Conservation (phyloP, 495 filamentous ascomycete species). For the Aspergillus campestris region DNA sequence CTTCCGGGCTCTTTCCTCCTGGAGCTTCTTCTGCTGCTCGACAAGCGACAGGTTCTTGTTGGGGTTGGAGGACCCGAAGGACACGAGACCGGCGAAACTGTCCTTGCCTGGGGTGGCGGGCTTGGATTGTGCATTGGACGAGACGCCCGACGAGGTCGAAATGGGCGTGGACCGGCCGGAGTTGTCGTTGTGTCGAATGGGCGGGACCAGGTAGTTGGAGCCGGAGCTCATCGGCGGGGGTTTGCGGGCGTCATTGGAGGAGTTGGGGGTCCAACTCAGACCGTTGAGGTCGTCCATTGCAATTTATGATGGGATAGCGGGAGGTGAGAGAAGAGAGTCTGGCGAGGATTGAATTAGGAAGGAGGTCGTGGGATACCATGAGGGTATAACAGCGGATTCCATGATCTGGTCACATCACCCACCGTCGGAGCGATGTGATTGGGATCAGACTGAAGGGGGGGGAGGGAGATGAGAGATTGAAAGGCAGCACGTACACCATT, state of each 20-base stretch:
- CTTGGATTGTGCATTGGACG: slow-evolving; percentile 43
- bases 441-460: background rate
- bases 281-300: slow-evolving; percentile 53
- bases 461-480: background rate
- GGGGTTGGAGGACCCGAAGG: slow-evolving; percentile 58
- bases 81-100: slow-evolving; percentile 85
- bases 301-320: slow-evolving; percentile 4
- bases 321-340: slow-evolving; percentile 9
- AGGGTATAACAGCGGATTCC: slow-evolving; percentile 1
- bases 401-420: slow-evolving; percentile 12
- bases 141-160: slow-evolving; percentile 42
- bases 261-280: slow-evolving; percentile 43
- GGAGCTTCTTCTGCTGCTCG: slow-evolving; percentile 75
- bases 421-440: slow-evolving; percentile 3
- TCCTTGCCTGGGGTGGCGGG: slow-evolving; percentile 58
- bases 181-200: slow-evolving; percentile 48
- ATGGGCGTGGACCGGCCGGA: slow-evolving; percentile 65
- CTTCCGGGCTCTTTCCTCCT: slow-evolving; percentile 67
- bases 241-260: slow-evolving; percentile 31
- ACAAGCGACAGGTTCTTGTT: slow-evolving; percentile 64
- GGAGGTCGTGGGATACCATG: slow-evolving; percentile 4
- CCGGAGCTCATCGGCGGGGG: slow-evolving; percentile 44
- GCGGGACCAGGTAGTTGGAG: slow-evolving; percentile 42
- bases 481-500: background rate
- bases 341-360: slow-evolving; percentile 14